Evolutionary conservation across 768 basidiomycete species (phyloP).

Genomic region (Rhizopogon rudus): DNA sequence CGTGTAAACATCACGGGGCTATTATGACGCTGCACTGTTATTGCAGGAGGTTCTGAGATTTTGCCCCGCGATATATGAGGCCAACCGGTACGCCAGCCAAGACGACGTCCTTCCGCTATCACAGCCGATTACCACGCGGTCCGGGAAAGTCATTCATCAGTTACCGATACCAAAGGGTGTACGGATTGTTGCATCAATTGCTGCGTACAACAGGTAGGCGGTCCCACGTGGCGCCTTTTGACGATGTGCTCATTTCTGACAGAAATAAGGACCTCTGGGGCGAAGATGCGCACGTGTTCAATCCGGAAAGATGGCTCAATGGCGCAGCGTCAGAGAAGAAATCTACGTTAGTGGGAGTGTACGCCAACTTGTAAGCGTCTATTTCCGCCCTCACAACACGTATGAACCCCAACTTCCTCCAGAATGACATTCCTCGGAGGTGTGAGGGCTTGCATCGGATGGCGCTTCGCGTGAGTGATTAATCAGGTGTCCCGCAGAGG

Average conservation of each 20-base stretch:
- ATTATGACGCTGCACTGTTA: background rate
- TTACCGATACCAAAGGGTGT: conserved; percentile 46
- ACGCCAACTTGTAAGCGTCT: conserved; percentile 19
- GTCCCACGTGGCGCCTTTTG: background rate
- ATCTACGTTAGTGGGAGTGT: conserved; percentile 16
- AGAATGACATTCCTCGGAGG: conserved; percentile 26
- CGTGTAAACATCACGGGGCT: background rate
- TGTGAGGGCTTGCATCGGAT: conserved; percentile 19
- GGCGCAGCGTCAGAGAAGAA: conserved; percentile 12
- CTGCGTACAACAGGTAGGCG: conserved; percentile 49
- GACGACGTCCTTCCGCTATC: conserved; percentile 61
- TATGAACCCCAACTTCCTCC: background rate
- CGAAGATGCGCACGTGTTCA: conserved; percentile 25
- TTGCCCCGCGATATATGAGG: conserved; percentile 46
- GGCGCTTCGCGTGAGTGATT: conserved; percentile 25
- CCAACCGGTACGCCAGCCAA: conserved; percentile 41
- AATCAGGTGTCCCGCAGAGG: background rate
- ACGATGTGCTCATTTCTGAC: background rate
- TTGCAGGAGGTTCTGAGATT: conserved; percentile 41
- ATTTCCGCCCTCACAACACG: background rate
- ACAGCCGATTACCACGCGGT: conserved; percentile 40
- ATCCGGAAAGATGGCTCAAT: conserved; percentile 21
- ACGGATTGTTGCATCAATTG: conserved; percentile 47
- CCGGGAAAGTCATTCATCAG: conserved; percentile 38
- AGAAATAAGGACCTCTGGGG: conserved; percentile 26